Evolutionary conservation across 768 basidiomycete genomes (phyloP), one percentile per base, ranked within the genome.

Genomic region (Pulveroboletus sp.): DNA sequence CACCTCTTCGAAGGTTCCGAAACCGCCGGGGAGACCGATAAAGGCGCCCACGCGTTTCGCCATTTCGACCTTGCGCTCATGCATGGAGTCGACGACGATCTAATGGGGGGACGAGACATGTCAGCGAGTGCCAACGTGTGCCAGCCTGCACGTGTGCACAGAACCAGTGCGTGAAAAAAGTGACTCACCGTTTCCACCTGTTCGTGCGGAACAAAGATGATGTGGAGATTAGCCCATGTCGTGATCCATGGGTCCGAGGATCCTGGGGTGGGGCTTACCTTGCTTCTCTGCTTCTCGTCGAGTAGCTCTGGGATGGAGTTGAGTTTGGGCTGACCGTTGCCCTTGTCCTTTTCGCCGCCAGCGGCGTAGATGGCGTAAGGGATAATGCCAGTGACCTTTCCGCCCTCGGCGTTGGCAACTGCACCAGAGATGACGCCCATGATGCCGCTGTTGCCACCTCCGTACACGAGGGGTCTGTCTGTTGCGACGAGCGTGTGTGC

Each of bases 1-100:
- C 50, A 68, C 89, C 78, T 97, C 95, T 70, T 99, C 96, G 55
- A 92, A 90, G 0, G 94, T 97, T 10, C 95, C 95, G 62, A 83
- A 96, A 0, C 95, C 95, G 17, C 95, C 95, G 2, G 95, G 94
- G 17, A 99, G 72, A 11, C 84, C 90, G 40, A 97, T 72, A 59
- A 99, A 99, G 0, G 83, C 93, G 16, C 78, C 76, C 0, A 80
- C 81, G 9, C 86, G 74, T 55, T 79, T 79, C 0, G 94, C 93
- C 93, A 98, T 96, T 64, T 88, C 83, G 9, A 87, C 76, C 63
- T 97, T 97, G 13, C 94, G 82, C 59, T 93, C 83, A 54, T 90
- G 89, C 88, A 92, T 93, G 0, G 86, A 86, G 51, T 80, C 72
- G 2, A 91, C 89, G 7, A 92, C 65, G 45, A 91, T 73, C 81